Base-by-base conservation (phyloP, 129 eudicot species). In the Scalesia atractyloides region DNA sequence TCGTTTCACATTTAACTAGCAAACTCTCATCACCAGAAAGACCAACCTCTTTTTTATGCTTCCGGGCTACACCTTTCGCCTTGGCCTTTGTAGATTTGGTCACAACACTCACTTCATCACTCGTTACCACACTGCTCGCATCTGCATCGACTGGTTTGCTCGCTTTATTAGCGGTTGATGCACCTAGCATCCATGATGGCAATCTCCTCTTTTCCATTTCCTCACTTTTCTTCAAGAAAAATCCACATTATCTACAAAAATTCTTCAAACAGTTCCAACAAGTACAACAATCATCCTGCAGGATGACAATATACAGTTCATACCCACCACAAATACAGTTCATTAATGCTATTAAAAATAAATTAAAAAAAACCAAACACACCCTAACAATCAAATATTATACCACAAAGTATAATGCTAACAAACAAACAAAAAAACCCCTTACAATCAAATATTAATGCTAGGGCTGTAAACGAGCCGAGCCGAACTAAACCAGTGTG, bases 151-250 rank as follows among this genome's bases (percentile, higher is more conserved):
- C 17, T 15, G 83, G 57, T 49, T 68, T 83, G 34, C 69, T 58
- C 14, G 30, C 77, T 26, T 60, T 73, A 64, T 81, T 77, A 60
- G 66, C 46, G 54, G 50, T 60, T 47, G 80, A 57, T 50, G 60
- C 74, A 54, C 78, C 76, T 41, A 66, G 34, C 81, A 86, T 82
- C 90, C 90, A 86, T 69, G 64, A 44, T 3, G 88, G 89, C 14
- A 87, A 79, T 60, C 77, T 82, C 70, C 92, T 73, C 73, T 75
- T 85, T 80, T 47, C 82, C 82, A 70, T 78, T 13, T 64, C 51
- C 43, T 24, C 57, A 16, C 50, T 48, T 17, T 15, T 53, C 36
- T 65, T 64, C 53, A 15, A 43, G 9, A 19, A 19, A 49, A 49
- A 19, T 17, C 60, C 30, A 33, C 64, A 68, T 68, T 16, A 17